Percentiles rank a stretch among this genome's conserved stretches.
These are phyloP conservation scores for Tetrapisispora nanseiensis DNA, from an alignment of 805 yeast genomes.

Conservation along the genomic window DNA sequence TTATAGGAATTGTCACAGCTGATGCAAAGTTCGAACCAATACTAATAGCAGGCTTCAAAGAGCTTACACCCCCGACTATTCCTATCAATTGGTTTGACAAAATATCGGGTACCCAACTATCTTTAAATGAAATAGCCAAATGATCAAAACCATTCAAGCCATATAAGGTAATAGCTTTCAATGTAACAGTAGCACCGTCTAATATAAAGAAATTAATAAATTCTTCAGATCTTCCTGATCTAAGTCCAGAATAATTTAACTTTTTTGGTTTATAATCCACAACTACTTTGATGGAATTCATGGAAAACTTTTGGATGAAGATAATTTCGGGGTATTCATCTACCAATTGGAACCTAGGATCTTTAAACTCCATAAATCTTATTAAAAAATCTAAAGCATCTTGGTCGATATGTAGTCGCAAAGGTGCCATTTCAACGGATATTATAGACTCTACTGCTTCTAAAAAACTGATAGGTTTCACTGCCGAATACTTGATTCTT, in stretches of 20 bases:
- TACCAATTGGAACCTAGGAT: slow-evolving; percentile 52
- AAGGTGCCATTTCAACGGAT: slow-evolving; percentile 49
- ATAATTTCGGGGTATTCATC: slow-evolving; percentile 50
- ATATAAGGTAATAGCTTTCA: slow-evolving; percentile 53
- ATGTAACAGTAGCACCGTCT: slow-evolving; percentile 69
- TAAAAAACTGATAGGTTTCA: slow-evolving; percentile 53
- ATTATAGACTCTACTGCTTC: slow-evolving; percentile 62
- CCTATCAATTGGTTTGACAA: slow-evolving; percentile 71
- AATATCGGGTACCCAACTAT: slow-evolving; percentile 84
- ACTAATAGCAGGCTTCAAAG: slow-evolving; percentile 65
- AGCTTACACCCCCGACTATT: slow-evolving; percentile 74
- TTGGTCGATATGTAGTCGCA: slow-evolving; percentile 82
- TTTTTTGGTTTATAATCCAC: slow-evolving; percentile 90
- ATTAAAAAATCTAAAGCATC: slow-evolving; percentile 80
- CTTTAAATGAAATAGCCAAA: slow-evolving; percentile 45
- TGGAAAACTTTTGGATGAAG: slow-evolving; percentile 58
- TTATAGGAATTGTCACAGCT: slow-evolving; percentile 60
- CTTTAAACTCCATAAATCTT: slow-evolving; percentile 75
- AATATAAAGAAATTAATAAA: slow-evolving; percentile 80
- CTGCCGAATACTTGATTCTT: slow-evolving; percentile 39
- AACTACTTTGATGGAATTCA: slow-evolving; percentile 50
- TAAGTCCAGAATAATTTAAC: slow-evolving; percentile 71
- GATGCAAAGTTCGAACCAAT: slow-evolving; percentile 73
- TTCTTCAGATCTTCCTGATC: slow-evolving; percentile 77
- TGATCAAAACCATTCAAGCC: slow-evolving; percentile 71